These are phyloP conservation scores for Mollisiaceae sp. DNA, from an alignment of 2,329 filamentous ascomycete species.

Conservation along the genomic window DNA sequence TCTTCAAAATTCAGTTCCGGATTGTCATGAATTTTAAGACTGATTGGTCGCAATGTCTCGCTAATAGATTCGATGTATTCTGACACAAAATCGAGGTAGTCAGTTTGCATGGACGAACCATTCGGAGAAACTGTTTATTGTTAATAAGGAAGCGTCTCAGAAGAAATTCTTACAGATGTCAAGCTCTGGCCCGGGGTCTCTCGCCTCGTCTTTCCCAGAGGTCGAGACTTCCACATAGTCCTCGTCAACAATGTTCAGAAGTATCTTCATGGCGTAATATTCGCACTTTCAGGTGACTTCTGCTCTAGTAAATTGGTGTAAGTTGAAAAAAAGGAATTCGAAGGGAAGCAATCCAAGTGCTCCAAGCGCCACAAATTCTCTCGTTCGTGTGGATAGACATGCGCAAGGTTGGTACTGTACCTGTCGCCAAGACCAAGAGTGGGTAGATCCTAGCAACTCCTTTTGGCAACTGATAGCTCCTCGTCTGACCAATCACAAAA, in stretches of 20 bases:
- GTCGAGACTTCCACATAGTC: slow-evolving; percentile 24
- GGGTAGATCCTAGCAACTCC: neutral
- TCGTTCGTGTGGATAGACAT: neutral
- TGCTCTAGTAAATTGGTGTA: neutral
- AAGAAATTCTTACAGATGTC: neutral
- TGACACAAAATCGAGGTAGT: slow-evolving; percentile 44
- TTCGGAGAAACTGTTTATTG: neutral
- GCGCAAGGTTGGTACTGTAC: neutral
- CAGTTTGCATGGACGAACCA: slow-evolving; percentile 1
- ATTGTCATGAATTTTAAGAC: slow-evolving; percentile 53
- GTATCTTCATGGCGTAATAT: slow-evolving; percentile 20
- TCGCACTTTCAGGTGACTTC: neutral
- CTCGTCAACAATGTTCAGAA: slow-evolving; percentile 21
- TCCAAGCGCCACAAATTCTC: neutral
- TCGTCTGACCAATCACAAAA: neutral
- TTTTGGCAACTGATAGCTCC: neutral
- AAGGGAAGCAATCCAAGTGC: neutral
- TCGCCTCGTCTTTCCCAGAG: neutral
- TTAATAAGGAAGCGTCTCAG: neutral
- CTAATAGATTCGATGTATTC: slow-evolving; percentile 48
- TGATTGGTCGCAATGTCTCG: slow-evolving; percentile 50
- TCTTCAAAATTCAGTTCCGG: slow-evolving; percentile 59
- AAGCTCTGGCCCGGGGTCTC: neutral
- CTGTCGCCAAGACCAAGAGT: slow-evolving; percentile 6
- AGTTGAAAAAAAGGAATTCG: neutral